Evolutionary conservation across 192 early-diverging fungal genomes (phyloP).

Genomic region (Coemansia javaensis): DNA sequence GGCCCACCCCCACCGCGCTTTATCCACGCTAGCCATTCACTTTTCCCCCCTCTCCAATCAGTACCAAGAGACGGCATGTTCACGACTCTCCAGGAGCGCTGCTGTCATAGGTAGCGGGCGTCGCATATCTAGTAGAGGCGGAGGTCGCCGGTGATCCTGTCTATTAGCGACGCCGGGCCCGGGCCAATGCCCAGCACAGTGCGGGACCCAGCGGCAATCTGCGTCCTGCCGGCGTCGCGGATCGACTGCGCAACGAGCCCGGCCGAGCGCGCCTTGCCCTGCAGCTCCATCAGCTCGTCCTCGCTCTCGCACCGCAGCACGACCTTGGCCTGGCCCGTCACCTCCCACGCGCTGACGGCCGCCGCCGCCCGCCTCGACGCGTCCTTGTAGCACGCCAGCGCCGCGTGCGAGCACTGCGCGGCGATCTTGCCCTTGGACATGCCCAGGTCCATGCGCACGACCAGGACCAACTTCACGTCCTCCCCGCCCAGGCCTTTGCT

Average conservation of each 20-base stretch:
- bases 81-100: neutral
- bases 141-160: slow-evolving; percentile 55
- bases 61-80: no score
- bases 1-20: neutral
- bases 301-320: slow-evolving; percentile 72
- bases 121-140: slow-evolving; percentile 44
- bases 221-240: slow-evolving; percentile 77
- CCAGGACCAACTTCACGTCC: slow-evolving; percentile 59
- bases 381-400: slow-evolving; percentile 75
- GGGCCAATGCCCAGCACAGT: slow-evolving; percentile 96
- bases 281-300: slow-evolving; percentile 57
- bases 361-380: slow-evolving; percentile 48
- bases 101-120: neutral
- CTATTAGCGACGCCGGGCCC: slow-evolving; percentile 53
- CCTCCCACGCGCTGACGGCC: slow-evolving; percentile 63
- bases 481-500: no score
- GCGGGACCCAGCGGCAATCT: slow-evolving; percentile 77
- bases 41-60: neutral
- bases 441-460: slow-evolving; percentile 82
- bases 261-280: slow-evolving; percentile 8
- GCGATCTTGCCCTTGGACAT: slow-evolving; percentile 96
- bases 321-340: slow-evolving; percentile 79
- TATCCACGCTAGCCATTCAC: slow-evolving; percentile 2
- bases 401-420: slow-evolving; percentile 92
- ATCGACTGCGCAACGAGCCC: slow-evolving; percentile 57